These are phyloP conservation scores for Aciculosporium take DNA, from an alignment of 2,329 filamentous ascomycete species.

Conservation along the genomic window DNA sequence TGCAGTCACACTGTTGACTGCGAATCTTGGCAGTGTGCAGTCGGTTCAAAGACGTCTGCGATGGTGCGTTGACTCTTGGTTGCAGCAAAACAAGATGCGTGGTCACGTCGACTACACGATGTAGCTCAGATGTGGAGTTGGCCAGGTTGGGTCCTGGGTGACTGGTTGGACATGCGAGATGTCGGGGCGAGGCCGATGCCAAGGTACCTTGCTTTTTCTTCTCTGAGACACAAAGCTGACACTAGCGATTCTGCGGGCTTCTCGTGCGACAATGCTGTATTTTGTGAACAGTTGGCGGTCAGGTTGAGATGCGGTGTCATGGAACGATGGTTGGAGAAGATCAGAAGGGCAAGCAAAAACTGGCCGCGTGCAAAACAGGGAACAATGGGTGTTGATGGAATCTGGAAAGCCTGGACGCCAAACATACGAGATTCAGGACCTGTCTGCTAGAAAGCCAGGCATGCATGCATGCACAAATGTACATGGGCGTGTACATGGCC, in stretches of 20 bases:
- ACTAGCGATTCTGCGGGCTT: no score
- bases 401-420: no score
- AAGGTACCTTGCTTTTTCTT: no score
- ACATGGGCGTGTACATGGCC: no score
- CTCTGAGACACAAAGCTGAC: background rate
- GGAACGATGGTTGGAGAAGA: background rate
- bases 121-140: background rate
- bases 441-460: no score
- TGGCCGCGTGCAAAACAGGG: background rate
- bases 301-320: background rate
- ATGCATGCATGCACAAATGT: no score
- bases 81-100: background rate
- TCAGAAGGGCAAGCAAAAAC: background rate
- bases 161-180: no score
- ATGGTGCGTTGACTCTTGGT: slow-evolving; percentile 1
- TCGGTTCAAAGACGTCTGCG: slow-evolving; percentile 2
- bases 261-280: background rate
- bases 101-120: slow-evolving; percentile 3
- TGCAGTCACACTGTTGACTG: background rate
- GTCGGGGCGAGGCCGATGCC: background rate
- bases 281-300: background rate
- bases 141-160: no score
- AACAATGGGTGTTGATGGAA: no score
- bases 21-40: background rate
- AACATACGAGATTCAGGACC: no score